Evolutionary conservation across 345 rosid genomes (phyloP).

Genomic region (Xanthoceras sorbifolium): DNA sequence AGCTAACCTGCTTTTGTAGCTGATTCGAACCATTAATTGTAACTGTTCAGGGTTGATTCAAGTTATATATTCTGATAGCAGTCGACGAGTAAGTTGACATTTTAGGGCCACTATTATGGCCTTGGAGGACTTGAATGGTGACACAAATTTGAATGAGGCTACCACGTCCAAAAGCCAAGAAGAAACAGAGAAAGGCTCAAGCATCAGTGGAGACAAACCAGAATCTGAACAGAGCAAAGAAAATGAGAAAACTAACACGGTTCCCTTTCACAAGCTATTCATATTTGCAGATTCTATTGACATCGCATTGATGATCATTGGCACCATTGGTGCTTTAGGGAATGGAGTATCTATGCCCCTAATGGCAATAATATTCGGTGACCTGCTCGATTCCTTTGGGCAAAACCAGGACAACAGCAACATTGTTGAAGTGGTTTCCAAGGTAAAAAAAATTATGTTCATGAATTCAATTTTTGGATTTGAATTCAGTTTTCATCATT

Average conservation of each 20-base stretch:
- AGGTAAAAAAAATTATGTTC: slow-evolving; percentile 62
- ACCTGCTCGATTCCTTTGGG: slow-evolving; percentile 63
- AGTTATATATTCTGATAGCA: background rate
- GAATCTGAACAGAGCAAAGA: slow-evolving; percentile 38
- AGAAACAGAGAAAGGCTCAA: slow-evolving; percentile 25
- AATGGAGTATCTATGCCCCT: slow-evolving; percentile 74
- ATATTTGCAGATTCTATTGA: slow-evolving; percentile 73
- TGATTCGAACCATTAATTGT: background rate
- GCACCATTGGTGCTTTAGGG: slow-evolving; percentile 67
- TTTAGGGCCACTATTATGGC: slow-evolving; percentile 23
- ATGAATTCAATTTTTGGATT: background rate
- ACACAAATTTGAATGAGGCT: slow-evolving; percentile 31
- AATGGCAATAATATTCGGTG: slow-evolving; percentile 81
- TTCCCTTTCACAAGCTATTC: slow-evolving; percentile 76
- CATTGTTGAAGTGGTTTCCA: slow-evolving; percentile 46
- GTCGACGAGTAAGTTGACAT: background rate
- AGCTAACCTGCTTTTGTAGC: background rate
- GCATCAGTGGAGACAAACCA: slow-evolving; percentile 19
- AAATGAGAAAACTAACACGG: slow-evolving; percentile 54
- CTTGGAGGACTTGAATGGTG: too few relatives aligned
- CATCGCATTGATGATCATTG: slow-evolving; percentile 59
- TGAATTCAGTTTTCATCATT: background rate
- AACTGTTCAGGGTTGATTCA: background rate
- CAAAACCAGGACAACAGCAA: slow-evolving; percentile 46
- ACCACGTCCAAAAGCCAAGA: slow-evolving; percentile 46